A percentile compares a stretch with the other conserved stretches of the same genome.
These are phyloP conservation scores for Cladosporium sp. DNA, from an alignment of 2,329 filamentous ascomycete genomes.

Conservation along the genomic window DNA sequence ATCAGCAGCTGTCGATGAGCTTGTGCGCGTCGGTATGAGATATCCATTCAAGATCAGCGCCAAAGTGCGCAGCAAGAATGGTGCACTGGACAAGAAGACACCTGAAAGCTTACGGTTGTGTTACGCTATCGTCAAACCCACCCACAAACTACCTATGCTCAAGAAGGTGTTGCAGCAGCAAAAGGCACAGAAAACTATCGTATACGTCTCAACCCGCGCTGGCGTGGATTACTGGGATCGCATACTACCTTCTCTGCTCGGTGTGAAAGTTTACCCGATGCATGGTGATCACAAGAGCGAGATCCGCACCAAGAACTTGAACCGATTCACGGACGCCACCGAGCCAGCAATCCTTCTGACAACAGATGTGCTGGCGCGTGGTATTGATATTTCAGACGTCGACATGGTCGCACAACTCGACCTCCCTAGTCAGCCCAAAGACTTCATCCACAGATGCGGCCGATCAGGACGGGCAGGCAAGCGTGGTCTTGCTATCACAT, in stretches of 20 bases:
- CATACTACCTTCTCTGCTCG: constrained; percentile 71
- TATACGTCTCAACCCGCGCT: constrained; percentile 92
- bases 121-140: constrained; percentile 74
- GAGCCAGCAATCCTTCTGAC: constrained; percentile 82
- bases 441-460: constrained; percentile 68
- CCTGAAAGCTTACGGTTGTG: constrained; percentile 92
- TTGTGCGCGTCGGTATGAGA: constrained; percentile 85
- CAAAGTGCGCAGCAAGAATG: constrained; percentile 77
- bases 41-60: constrained; percentile 96
- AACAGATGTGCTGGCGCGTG: constrained; percentile 87
- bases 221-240: constrained; percentile 93
- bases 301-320: constrained; percentile 85
- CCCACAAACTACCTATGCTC: constrained; percentile 77
- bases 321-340: constrained; percentile 72
- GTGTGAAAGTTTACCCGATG: constrained; percentile 73
- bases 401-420: constrained; percentile 91
- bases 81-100: constrained; percentile 80
- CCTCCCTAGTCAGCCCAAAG: constrained; percentile 83
- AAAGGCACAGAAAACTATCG: constrained; percentile 76
- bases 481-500: constrained; percentile 79
- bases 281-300: constrained; percentile 91
- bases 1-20: constrained; percentile 90
- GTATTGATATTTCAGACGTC: constrained; percentile 87
- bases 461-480: constrained; percentile 65
- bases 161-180: constrained; percentile 65